Evolutionary conservation across 768 basidiomycete species (phyloP).

Genomic region (Tylopilus felleus): DNA sequence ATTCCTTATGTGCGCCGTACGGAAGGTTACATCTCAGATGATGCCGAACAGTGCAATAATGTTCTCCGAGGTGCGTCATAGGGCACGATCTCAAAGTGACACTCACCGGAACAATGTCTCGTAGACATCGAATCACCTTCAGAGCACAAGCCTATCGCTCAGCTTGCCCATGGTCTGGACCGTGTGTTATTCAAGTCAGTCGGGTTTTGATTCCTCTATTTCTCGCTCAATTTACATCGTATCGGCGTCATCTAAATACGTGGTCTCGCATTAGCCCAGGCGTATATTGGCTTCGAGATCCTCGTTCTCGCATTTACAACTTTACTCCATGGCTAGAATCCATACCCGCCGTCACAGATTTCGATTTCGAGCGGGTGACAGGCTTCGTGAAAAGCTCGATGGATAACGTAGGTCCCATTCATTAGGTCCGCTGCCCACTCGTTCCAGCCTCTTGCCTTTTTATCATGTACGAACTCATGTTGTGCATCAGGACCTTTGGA

Average conservation of each 20-base stretch:
- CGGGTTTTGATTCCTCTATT: background rate
- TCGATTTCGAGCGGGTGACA: constrained; percentile 76
- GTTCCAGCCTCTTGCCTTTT: background rate
- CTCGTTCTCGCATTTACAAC: constrained; percentile 81
- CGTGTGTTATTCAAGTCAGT: constrained; percentile 75
- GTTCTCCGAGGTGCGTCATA: constrained; percentile 18
- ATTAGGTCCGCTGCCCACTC: background rate
- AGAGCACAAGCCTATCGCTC: constrained; percentile 54
- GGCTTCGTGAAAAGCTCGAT: constrained; percentile 76
- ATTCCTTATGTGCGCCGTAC: constrained; percentile 27
- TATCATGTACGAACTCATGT: background rate
- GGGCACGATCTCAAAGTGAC: background rate
- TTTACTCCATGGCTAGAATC: constrained; percentile 68
- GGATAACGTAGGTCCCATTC: constrained; percentile 51
- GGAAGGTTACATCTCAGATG: constrained; percentile 23
- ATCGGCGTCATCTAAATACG: background rate
- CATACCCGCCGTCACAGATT: constrained; percentile 76
- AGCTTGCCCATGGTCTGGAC: constrained; percentile 62
- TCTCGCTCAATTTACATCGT: background rate
- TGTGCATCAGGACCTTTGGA: constrained; percentile 53
- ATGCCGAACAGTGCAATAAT: background rate
- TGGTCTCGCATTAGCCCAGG: constrained; percentile 56
- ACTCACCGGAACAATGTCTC: background rate
- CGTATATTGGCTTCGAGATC: constrained; percentile 86
- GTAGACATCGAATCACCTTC: constrained; percentile 45